Conservation (phyloP, 129 eudicot species). For the Artemisia annua region DNA sequence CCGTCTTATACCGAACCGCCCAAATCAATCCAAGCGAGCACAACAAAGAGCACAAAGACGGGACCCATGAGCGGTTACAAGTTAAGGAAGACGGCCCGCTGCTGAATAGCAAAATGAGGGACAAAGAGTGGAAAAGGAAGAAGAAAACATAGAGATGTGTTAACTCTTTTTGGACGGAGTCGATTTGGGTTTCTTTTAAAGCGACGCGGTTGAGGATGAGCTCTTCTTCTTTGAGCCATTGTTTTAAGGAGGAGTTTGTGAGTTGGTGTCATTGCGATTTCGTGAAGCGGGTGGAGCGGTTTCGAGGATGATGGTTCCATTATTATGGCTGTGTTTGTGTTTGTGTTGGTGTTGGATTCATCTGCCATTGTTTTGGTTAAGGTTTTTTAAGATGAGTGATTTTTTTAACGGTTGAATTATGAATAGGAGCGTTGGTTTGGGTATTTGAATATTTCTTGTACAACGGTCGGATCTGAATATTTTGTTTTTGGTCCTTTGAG, state of each 20-base stretch:
- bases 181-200: slow-evolving; percentile 83
- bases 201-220: slow-evolving; percentile 70
- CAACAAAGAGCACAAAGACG: slow-evolving; percentile 62
- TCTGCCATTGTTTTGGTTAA: slow-evolving; percentile 30
- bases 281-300: slow-evolving; percentile 81
- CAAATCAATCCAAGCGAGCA: slow-evolving; percentile 72
- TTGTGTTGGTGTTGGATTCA: slow-evolving; percentile 23
- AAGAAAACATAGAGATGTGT: slow-evolving; percentile 82
- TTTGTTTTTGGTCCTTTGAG: neutral
- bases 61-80: slow-evolving; percentile 75
- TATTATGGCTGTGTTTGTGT: slow-evolving; percentile 26
- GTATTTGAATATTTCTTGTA: slow-evolving; percentile 34
- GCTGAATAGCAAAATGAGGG: slow-evolving; percentile 62
- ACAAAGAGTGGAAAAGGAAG: slow-evolving; percentile 79
- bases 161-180: slow-evolving; percentile 55
- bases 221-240: slow-evolving; percentile 94
- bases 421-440: slow-evolving; percentile 35
- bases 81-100: neutral
- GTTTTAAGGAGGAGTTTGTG: slow-evolving; percentile 94
- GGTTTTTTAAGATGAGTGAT: neutral
- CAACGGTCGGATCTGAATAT: slow-evolving; percentile 53
- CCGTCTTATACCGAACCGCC: slow-evolving; percentile 83
- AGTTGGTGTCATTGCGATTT: slow-evolving; percentile 77
- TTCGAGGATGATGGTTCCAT: slow-evolving; percentile 52
- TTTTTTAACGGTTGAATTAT: slow-evolving; percentile 21